These are phyloP conservation scores for Apiotrichum montevideense DNA, from an alignment of 1,284 basidiomycete species.

Conservation along the genomic window DNA sequence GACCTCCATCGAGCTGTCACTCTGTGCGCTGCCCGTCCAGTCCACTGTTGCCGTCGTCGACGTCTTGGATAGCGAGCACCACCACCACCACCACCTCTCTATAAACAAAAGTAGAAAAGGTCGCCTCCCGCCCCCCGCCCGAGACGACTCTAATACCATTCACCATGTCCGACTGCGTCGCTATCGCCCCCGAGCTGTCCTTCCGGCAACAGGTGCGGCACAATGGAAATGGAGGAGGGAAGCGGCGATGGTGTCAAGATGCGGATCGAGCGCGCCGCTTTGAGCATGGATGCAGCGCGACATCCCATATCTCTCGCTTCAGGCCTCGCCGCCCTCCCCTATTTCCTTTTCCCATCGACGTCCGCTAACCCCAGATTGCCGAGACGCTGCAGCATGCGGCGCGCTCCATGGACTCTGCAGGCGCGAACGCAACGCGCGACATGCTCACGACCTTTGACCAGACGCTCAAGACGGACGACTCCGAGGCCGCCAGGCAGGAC, in stretches of 20 bases:
- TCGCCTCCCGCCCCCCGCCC: background rate
- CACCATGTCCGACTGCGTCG: slow-evolving; percentile 63
- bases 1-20: no score
- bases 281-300: background rate
- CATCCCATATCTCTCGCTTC: background rate
- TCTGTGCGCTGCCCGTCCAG: no score
- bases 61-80: background rate
- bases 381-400: slow-evolving; percentile 57
- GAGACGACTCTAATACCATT: background rate
- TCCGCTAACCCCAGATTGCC: slow-evolving; percentile 8
- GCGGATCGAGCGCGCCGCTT: background rate
- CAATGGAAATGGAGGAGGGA: no score
- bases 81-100: no score
- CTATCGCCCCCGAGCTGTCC: slow-evolving; percentile 80
- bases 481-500: slow-evolving; percentile 45
- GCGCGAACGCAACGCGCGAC: slow-evolving; percentile 58
- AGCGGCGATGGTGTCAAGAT: no score
- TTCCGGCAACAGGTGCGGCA: slow-evolving; percentile 70
- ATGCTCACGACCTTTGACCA: slow-evolving; percentile 61
- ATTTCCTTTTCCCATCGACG: background rate
- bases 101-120: slow-evolving; percentile 5
- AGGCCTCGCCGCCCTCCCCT: background rate
- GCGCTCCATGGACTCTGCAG: slow-evolving; percentile 57
- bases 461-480: slow-evolving; percentile 54
- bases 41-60: background rate